These are phyloP conservation scores for Akanthomyces dipterigenus DNA, from an alignment of 2,329 filamentous ascomycete species.

Conservation along the genomic window DNA sequence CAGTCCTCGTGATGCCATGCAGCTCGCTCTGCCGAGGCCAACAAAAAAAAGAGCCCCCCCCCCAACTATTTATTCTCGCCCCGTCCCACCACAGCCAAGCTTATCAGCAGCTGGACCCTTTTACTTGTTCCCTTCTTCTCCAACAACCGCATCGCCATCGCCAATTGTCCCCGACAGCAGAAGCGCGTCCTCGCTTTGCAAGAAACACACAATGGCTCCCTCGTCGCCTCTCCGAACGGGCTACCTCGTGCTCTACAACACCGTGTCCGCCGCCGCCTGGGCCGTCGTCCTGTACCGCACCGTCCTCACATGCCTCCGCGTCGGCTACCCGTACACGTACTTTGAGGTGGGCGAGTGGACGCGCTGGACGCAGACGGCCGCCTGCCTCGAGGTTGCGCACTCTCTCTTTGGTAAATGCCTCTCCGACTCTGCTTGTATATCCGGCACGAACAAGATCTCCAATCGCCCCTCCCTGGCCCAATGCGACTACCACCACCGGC, in stretches of 20 bases:
- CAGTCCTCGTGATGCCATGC: too few species aligned
- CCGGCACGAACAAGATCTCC: too few species aligned
- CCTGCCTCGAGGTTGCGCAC: slow-evolving; percentile 77
- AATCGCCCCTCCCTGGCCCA: too few species aligned
- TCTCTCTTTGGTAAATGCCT: slow-evolving; percentile 61
- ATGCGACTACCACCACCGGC: neutral
- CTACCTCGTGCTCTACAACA: slow-evolving; percentile 86
- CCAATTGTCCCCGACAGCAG: neutral
- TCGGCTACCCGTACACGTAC: slow-evolving; percentile 55
- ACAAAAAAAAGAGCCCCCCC: neutral
- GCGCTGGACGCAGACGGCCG: slow-evolving; percentile 77
- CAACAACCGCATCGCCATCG: neutral
- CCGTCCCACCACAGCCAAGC: neutral
- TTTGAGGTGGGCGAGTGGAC: slow-evolving; percentile 58
- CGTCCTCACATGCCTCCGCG: slow-evolving; percentile 43
- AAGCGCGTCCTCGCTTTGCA: neutral
- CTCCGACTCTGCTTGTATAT: too few species aligned
- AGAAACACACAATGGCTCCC: slow-evolving; percentile 17
- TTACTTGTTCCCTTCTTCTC: neutral
- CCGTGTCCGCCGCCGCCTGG: slow-evolving; percentile 72
- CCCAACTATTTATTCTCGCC: neutral
- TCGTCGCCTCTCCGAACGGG: slow-evolving; percentile 40
- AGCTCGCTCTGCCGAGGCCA: neutral
- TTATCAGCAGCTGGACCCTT: neutral
- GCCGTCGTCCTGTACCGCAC: slow-evolving; percentile 65